Base-by-base conservation (phyloP, 2,329 filamentous ascomycete genomes). In the Colletotrichum cuscutae region DNA sequence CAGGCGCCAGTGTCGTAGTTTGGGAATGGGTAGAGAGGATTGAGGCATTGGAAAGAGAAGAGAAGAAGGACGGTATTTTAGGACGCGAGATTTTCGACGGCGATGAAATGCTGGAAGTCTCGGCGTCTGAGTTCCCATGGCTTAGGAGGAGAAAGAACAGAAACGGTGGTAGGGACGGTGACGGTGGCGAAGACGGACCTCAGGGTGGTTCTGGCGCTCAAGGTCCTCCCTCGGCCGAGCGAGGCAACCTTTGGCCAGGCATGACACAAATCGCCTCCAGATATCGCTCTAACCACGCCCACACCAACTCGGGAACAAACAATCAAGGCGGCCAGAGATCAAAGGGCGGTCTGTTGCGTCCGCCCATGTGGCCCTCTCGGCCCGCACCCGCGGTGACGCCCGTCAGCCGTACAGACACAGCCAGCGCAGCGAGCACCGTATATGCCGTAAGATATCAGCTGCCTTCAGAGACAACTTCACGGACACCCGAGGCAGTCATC, bases 21-120 rank as follows among this genome's bases (percentile, higher is more conserved):
- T 98, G 95, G 95, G 95, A 98, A 82, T 98, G 95, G 95, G 95
- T 98, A 3, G 95, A 98, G 82, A 90, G 95, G 30, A 98, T 98
- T 61, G 95, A 98, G 81, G 94, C 95, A 0, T 83, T 98, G 74
- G 95, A 98, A 84, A 90, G 95, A 76, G 95, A 98, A 81, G 95
- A 98, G 81, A 95, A 95, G 82, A 97, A 97, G 82, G 95, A 97
- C 77, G 95, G 95, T 0, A 97, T 98, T 68, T 84, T 98, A 1
- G 95, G 95, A 4, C 88, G 95, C 75, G 95, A 98, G 79, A 91
- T 98, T 0, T 98, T 97, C 78, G 95, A 98, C 77, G 95, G 95
- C 4, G 95, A 98, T 78, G 95, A 98, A 79, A 97, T 97, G 92
- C 86, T 97, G 49, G 94, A 96, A 62, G 83, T 87, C 19, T 86